phyloP scores from a whole-genome alignment of 148 eudicot genomes.

The Rhododendron mucronatum region DNA sequence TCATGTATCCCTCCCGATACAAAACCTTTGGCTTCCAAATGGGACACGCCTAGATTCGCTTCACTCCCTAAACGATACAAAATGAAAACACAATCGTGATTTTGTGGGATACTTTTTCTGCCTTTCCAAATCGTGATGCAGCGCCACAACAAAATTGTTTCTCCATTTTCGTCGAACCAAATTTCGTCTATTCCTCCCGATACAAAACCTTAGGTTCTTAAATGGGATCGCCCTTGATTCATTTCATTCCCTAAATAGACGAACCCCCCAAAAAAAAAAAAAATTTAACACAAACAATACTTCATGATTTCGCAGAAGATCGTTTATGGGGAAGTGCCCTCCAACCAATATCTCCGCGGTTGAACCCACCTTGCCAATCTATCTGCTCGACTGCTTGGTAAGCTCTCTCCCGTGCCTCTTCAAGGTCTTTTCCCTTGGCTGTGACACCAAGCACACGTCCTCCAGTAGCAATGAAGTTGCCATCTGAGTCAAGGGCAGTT shows the following conservation, averaged over 20 bases:
- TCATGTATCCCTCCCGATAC: background rate
- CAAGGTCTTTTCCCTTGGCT: conserved; percentile 72
- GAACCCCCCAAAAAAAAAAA: background rate
- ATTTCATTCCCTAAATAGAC: background rate
- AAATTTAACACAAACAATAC: background rate
- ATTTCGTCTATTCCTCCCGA: background rate
- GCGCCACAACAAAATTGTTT: background rate
- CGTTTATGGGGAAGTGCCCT: conserved; percentile 60
- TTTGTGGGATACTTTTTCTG: too few relatives aligned
- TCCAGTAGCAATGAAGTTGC: conserved; percentile 70
- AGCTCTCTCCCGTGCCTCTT: conserved; percentile 70
- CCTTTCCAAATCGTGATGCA: background rate
- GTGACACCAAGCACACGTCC: conserved; percentile 95
- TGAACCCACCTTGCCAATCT: conserved; percentile 80
- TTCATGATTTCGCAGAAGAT: background rate
- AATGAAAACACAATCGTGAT: background rate
- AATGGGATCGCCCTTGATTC: background rate
- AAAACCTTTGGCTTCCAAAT: background rate
- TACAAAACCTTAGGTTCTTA: background rate
- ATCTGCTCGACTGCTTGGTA: conserved; percentile 66
- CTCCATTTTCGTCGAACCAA: background rate
- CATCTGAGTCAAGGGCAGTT: conserved; percentile 60
- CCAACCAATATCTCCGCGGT: conserved; percentile 85
- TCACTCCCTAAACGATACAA: background rate
- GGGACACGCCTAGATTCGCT: background rate